phyloP scores from a whole-genome alignment of 768 basidiomycete genomes.

The Rhizopogon salebrosus region DNA sequence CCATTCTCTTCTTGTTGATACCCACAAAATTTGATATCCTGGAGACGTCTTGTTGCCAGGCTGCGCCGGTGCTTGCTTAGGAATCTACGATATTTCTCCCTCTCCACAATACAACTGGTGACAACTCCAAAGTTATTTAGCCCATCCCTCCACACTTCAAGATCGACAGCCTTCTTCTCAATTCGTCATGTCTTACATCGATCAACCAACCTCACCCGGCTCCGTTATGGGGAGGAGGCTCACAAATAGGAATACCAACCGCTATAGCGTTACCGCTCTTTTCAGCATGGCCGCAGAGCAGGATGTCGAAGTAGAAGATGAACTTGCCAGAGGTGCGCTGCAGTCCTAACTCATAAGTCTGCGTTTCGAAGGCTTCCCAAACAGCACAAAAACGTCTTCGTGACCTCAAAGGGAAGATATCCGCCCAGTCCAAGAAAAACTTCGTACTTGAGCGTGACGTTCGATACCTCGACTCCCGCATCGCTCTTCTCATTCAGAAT shows the following conservation, averaged over 20 bases:
- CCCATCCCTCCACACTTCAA: constrained; percentile 2
- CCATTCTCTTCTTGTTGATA: constrained; percentile 26
- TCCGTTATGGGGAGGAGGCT: constrained; percentile 68
- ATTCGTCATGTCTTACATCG: constrained; percentile 52
- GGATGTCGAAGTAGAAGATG: constrained; percentile 97
- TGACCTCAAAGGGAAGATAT: constrained; percentile 95
- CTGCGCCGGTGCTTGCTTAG: constrained; percentile 39
- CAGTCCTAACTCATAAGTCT: neutral
- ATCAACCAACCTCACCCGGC: constrained; percentile 57
- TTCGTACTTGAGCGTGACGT: constrained; percentile 99
- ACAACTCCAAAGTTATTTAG: constrained; percentile 6
- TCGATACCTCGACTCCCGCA: constrained; percentile 94
- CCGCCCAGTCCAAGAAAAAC: constrained; percentile 99
- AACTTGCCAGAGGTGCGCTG: constrained; percentile 81
- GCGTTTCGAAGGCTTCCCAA: neutral
- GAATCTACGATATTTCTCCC: constrained; percentile 2
- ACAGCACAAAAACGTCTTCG: constrained; percentile 94
- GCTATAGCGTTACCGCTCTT: constrained; percentile 92
- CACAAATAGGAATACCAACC: constrained; percentile 91
- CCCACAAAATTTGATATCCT: constrained; percentile 23
- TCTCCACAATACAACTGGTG: neutral
- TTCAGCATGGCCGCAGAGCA: constrained; percentile 99
- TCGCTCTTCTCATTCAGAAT: constrained; percentile 96
- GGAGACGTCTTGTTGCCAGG: constrained; percentile 14
- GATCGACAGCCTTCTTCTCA: neutral